Base-by-base conservation (phyloP, 208 protist species). In the Wallacemonas sp. region DNA sequence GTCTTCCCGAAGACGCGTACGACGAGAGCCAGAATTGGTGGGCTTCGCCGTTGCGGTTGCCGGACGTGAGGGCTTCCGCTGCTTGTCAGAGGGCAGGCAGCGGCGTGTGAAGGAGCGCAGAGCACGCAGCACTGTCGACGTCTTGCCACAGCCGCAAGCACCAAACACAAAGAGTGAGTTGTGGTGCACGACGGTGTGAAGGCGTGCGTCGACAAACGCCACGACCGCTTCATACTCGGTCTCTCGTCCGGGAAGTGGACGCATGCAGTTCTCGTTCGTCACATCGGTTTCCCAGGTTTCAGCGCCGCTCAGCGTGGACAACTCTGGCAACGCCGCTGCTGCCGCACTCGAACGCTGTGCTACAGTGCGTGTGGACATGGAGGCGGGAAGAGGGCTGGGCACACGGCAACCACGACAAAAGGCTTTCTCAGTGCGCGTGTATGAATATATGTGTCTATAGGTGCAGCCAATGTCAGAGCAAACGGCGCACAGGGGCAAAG, bases 141-240 rank as follows among this genome's bases (percentile, higher is more conserved):
- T 94, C 70, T 94, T 94, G 19, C 88, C 88, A 49, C 85, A 92
- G 2, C 88, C 88, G 58, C 88, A 94, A 19, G 80, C 85, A n/a
- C 88, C 88, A 69, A 85, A 94, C 1, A 94, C 82, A 65, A 94
- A 94, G 3, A 94, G 75, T 0, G 81, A 76, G 72, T 70, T 83
- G 46, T 67, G 23, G 30, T 54, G 70, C n/a, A 69, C 39, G 14
- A 58, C 16, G 36, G 65, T 60, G 19, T 54, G 36, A 38, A 83
- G 61, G 0, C 83, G 78, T 24, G 77, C 71, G 0, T 83, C 67
- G 29, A 88, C 78, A 68, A 81, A 90, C 43, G 66, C 19, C 32
- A 87, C 63, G 0, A 93, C 76, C 0, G 71, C 56, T 38, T 78
- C 76, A 66, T 83, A 93, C 68, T 93, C 87, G 0, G 32, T 44